Evolutionary conservation across 208 protist genomes (phyloP), one percentile per base, ranked within the genome.

Genomic region (Trypanosoma melophagium): DNA sequence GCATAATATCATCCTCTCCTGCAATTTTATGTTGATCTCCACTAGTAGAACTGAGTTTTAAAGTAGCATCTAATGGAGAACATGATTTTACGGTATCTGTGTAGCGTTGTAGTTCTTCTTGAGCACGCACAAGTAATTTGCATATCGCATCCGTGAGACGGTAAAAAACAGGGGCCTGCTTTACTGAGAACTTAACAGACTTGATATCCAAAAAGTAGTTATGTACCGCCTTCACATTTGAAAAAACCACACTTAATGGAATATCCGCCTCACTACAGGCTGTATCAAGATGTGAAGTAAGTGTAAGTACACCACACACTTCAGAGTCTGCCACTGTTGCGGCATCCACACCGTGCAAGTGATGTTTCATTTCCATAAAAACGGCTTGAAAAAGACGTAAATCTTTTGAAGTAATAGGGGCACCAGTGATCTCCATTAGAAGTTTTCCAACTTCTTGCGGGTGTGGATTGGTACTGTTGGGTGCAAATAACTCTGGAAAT

Each of bases 281-380:
- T 0, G 81, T 24, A 54, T 96, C 88, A 28, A 96, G 81, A 24
- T 76, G 79, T 0, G 74, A 76, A 9, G 86, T 92, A 55, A 91
- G 77, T n/a, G 66, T 61, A 16, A 96, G 72, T 40, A 80, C 75
- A 52, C 69, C 71, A 16, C 78, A 64, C 35, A 87, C 65, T 17
- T 63, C 76, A 19, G 76, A 76, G 19, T 80, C 67, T 7, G 69
- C 57, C 63, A 89, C 69, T 31, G 78, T 67, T 42, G 52, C 67
- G 14, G 77, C 57, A 12, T 79, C 71, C 28, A 94, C 83, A n/a
- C 82, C 78, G 56, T 78, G 83, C 5, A 94, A 70, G 57, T 84
- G 86, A 63, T 93, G 79, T 17, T 77, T 75, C 50, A 79, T 78
- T 69, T 84, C 84, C 25, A 74, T 77, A 41, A 85, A 89, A 38